These are phyloP conservation scores for Clonostachys chloroleuca DNA, from an alignment of 2,329 filamentous ascomycete species.

Conservation along the genomic window DNA sequence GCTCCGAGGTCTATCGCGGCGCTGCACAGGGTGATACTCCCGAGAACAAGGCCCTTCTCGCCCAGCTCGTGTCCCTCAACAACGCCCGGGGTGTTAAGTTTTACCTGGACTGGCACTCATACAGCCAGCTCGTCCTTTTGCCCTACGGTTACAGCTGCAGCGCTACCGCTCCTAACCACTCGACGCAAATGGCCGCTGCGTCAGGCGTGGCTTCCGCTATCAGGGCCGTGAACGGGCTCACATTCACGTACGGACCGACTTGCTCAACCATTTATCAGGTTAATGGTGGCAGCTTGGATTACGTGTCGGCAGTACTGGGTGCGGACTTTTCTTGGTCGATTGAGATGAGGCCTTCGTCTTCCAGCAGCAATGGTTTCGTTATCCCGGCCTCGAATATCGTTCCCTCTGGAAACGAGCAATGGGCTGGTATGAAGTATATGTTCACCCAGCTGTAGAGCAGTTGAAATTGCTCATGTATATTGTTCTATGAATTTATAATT, in stretches of 20 bases:
- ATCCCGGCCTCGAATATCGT: constrained; percentile 35
- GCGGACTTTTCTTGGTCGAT: constrained; percentile 34
- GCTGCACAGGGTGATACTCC: constrained; percentile 31
- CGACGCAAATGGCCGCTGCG: constrained; percentile 43
- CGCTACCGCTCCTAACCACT: constrained; percentile 35
- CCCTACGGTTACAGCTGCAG: constrained; percentile 46
- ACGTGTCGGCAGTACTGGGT: constrained; percentile 31
- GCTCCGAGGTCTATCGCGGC: constrained; percentile 38
- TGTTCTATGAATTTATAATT: no score
- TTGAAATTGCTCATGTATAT: no score
- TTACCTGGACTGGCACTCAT: constrained; percentile 44
- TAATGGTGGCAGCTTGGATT: constrained; percentile 39
- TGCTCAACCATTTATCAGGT: constrained; percentile 60
- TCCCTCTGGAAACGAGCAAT: constrained; percentile 35
- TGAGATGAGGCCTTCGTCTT: constrained; percentile 27
- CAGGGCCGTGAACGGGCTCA: constrained; percentile 27
- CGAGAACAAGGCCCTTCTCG: constrained; percentile 38
- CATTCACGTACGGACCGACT: constrained; percentile 42
- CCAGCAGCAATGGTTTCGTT: constrained; percentile 33
- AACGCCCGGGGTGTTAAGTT: constrained; percentile 29
- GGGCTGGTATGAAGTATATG: constrained; percentile 56
- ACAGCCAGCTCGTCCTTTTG: constrained; percentile 35
- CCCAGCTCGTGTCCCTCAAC: constrained; percentile 19
- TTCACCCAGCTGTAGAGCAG: constrained; percentile 9
- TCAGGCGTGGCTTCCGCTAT: constrained; percentile 45